Evolutionary conservation across 2,329 filamentous ascomycete species (phyloP), one percentile per base, ranked within the genome.

Genomic region (Fusarium sulawesiense): DNA sequence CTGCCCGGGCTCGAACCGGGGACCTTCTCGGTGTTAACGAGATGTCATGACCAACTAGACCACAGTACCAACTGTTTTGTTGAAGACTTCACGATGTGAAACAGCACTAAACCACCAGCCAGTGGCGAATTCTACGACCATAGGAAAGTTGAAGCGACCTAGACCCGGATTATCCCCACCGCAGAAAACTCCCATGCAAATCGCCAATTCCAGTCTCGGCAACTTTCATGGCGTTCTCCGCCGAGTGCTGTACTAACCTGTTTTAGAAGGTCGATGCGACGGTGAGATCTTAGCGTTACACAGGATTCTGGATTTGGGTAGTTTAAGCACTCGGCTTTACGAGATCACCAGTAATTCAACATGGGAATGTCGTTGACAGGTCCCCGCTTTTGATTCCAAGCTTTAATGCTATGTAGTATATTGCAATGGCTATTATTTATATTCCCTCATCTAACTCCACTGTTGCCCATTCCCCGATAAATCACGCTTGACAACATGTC

Each of bases 211-310:
- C 18, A 37, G 34, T n/a, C 3, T n/a, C 10, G 34, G 18, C 18
- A 37, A 37, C 34, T 12, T 37, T 37, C 18, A 37, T 37, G 32
- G 48, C 21, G 14, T 27, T 27, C 16, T 12, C 6, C 48, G 5
- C 18, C 18, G n/a, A 23, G 13, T 23, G 23, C 23, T 23, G 23
- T 25, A 7, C 21, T 53, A 53, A 14, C 45, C 6, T 1, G 0
- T 41, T 64, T 0, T 2, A 21, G 61, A 1, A 64, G 61, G 50
- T 64, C 51, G 40, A 50, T 32, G 27, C 61, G 61, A 37, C 5
- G 2, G 18, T 9, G 3, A 13, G 8, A 29, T 13, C 1, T 27
- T 16, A 16, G 1, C 2, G 29, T 37, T 34, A 16, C 29, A 37
- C 46, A 10, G 2, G 3, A 25, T 6, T 14, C 12, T 7, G 18